Evolutionary conservation across 169 alveolate genomes (phyloP), one percentile per base, ranked within the genome.

Genomic region (Plasmodium relictum): DNA sequence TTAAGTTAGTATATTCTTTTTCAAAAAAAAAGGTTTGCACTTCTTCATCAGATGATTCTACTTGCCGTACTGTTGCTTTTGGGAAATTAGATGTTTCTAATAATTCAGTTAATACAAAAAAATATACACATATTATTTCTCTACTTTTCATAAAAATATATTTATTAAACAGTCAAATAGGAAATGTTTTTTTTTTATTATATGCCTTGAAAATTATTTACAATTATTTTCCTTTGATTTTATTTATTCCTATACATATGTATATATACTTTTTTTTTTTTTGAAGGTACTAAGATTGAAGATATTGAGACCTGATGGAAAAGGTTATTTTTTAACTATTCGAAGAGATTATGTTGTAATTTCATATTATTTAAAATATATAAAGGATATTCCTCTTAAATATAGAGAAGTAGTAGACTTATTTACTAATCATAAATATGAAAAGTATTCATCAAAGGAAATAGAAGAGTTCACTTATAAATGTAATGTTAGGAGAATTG

Each of bases 341-440:
- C 71, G 91, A 83, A 83, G 91, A 39, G 91, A 83, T 24, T 83
- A 83, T 37, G 91, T 83, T 20, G 68, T 83, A 41, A 14, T 83
- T 20, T 68, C 80, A 14, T 83, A 83, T 42, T 68, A 68, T 45
- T 62, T 83, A 10, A 83, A 83, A 54, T 83, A 83, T 83, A 69
- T 83, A 45, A 66, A 83, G 44, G 83, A 83, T 48, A 83, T 83
- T 26, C 91, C 91, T 41, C 52, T 68, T 24, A 24, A 83, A 44
- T 83, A 50, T 56, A 83, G 85, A 68, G 91, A 83, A 83, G 73
- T 83, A 39, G 72, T 83, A 48, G 83, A 66, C 48, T 37, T 68
- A 59, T 66, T 83, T 83, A 83, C 52, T 68, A 69, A 83, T 37
- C 80, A 83, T 18, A 56, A 68, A 71, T 66, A 39, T 66, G 54